A percentile compares a stretch with the other conserved stretches of the same genome.
Conservation (phyloP, 371 early-diverging fungal genomes). For the Nematocida sp. region DNA sequence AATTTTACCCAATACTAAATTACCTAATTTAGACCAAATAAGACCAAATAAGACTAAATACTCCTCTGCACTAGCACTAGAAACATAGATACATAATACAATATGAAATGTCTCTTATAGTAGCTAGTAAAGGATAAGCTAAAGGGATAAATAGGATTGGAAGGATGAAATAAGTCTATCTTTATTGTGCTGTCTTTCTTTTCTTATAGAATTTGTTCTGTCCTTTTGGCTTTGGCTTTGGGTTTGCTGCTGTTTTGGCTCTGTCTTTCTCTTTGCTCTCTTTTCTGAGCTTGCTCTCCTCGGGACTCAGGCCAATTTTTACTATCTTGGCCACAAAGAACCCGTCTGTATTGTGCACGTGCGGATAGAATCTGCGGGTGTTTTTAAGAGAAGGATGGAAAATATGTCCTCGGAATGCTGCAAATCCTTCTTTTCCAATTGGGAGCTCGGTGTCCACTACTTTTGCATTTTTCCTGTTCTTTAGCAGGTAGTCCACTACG, state of each 20-base stretch:
- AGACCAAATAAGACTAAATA: no score
- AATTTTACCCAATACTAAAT: no score
- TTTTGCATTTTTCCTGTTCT: conserved; percentile 82
- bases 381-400: conserved; percentile 77
- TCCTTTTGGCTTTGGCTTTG: not conserved
- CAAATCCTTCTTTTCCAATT: conserved; percentile 62
- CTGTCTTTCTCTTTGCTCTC: not conserved
- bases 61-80: no score
- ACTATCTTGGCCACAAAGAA: conserved; percentile 94
- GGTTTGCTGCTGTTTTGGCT: not conserved
- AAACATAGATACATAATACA: no score
- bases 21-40: no score
- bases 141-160: no score
- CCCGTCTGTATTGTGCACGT: conserved; percentile 97
- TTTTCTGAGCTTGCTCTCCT: conserved; percentile 10
- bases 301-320: conserved; percentile 65
- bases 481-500: conserved; percentile 86
- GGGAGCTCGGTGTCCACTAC: conserved; percentile 72
- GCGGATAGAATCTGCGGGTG: conserved; percentile 88
- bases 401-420: conserved; percentile 58
- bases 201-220: not conserved
- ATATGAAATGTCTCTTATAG: no score
- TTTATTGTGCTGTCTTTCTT: not conserved
- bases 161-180: no score
- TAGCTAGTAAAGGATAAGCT: no score